These are phyloP conservation scores for Kazachstania taianensis DNA, from an alignment of 805 yeast species.

Conservation along the genomic window DNA sequence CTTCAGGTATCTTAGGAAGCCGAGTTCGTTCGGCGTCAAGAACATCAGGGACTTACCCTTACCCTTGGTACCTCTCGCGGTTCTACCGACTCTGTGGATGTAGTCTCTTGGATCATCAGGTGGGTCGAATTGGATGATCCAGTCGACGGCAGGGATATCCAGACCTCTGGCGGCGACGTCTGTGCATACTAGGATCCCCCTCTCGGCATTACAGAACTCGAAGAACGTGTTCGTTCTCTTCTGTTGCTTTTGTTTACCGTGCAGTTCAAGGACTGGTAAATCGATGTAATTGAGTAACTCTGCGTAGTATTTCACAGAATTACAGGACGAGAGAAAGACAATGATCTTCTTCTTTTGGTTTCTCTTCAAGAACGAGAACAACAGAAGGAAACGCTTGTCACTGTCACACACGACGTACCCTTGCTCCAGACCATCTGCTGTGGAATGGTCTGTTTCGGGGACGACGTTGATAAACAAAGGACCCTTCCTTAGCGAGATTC, in stretches of 20 bases:
- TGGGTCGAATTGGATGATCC: conserved; percentile 98
- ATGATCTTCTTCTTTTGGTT: conserved; percentile 85
- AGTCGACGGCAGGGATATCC: conserved; percentile 96
- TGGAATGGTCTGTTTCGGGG: conserved; percentile 68
- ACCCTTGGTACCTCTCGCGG: conserved; percentile 88
- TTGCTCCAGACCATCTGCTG: conserved; percentile 95
- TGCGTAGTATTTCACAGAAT: conserved; percentile 91
- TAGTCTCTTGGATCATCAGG: conserved; percentile 99
- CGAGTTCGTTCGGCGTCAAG: conserved; percentile 85
- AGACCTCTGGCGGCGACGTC: conserved; percentile 99
- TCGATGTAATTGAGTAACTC: conserved; percentile 93
- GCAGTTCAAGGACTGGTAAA: conserved; percentile 90
- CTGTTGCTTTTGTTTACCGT: conserved; percentile 98
- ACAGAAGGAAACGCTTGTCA: conserved; percentile 80
- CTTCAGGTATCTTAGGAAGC: conserved; percentile 86
- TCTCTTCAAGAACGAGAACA: conserved; percentile 89
- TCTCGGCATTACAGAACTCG: conserved; percentile 94
- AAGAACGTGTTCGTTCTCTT: conserved; percentile 97
- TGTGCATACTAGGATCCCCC: conserved; percentile 87
- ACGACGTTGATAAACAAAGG: conserved; percentile 92
- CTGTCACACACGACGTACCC: conserved; percentile 97
- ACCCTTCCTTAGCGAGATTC: conserved; percentile 89
- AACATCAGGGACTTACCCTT: conserved; percentile 94
- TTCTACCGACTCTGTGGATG: conserved; percentile 97
- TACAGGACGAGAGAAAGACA: conserved; percentile 93